Evolutionary conservation across 202 grass and related monocot genomes (phyloP).

Genomic region (Elaeis oleifera): DNA sequence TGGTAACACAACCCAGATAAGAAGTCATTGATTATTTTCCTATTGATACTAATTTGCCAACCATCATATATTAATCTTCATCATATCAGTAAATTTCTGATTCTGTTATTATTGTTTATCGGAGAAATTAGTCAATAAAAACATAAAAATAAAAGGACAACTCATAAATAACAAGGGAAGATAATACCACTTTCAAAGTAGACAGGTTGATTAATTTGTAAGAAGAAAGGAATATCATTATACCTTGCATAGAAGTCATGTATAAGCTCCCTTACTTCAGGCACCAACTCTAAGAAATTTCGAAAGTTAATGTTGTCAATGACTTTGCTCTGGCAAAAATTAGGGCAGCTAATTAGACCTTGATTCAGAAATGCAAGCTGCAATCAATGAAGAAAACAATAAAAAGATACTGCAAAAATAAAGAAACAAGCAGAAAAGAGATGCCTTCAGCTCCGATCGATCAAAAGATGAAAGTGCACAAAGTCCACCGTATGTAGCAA

Average conservation of each 20-base stretch:
- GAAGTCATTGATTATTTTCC: no score
- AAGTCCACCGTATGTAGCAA: constrained; percentile 89
- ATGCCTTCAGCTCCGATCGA: constrained; percentile 86
- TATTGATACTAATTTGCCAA: no score
- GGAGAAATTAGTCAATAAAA: no score
- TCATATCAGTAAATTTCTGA: no score
- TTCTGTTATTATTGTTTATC: no score
- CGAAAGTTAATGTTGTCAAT: constrained; percentile 94
- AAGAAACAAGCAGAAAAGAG: constrained; percentile 15
- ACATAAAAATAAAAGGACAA: no score
- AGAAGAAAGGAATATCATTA: background rate
- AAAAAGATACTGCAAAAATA: background rate
- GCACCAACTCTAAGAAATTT: constrained; percentile 92
- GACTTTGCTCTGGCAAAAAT: constrained; percentile 65
- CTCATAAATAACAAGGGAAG: no score
- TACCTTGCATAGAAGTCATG: constrained; percentile 99
- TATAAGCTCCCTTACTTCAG: constrained; percentile 95
- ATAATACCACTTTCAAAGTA: no score
- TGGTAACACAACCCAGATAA: no score
- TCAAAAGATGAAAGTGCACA: constrained; percentile 97
- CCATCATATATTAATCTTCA: no score
- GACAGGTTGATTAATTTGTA: no score
- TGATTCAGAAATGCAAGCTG: constrained; percentile 3
- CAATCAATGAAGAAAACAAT: background rate
- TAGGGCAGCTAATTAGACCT: constrained; percentile 4